These are phyloP conservation scores for Xylaria castorea DNA, from an alignment of 495 filamentous ascomycete species.

Conservation along the genomic window DNA sequence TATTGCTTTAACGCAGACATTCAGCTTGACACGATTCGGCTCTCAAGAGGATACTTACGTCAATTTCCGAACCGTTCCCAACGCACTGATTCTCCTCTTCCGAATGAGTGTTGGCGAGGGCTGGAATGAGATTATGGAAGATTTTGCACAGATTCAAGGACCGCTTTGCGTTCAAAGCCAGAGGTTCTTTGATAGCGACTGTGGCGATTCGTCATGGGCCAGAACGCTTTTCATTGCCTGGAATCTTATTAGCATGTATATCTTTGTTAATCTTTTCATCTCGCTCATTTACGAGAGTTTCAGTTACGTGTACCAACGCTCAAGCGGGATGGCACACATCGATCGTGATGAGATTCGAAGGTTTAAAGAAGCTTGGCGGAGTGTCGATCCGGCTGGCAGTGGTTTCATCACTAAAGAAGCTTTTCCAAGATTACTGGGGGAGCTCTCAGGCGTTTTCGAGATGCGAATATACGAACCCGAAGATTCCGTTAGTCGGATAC, in stretches of 20 bases:
- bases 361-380: conserved; percentile 99
- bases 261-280: conserved; percentile 98
- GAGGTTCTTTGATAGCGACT: conserved; percentile 85
- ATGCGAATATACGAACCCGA: conserved; percentile 97
- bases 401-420: conserved; percentile 91
- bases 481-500: conserved; percentile 80
- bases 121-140: conserved; percentile 97
- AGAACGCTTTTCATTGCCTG: conserved; percentile 88
- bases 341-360: conserved; percentile 91
- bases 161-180: conserved; percentile 75
- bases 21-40: conserved; percentile 92
- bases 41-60: conserved; percentile 75
- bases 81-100: conserved; percentile 92
- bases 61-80: conserved; percentile 93
- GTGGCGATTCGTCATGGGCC: conserved; percentile 88
- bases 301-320: conserved; percentile 97
- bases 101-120: conserved; percentile 90
- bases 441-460: conserved; percentile 92
- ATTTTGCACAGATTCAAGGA: conserved; percentile 78
- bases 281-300: conserved; percentile 99
- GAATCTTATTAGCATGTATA: conserved; percentile 99
- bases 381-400: conserved; percentile 86
- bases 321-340: conserved; percentile 81
- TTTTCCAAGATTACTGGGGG: conserved; percentile 87
- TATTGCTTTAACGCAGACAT: conserved; percentile 94